A percentile compares a stretch with the other conserved stretches of the same genome.
Conservation (phyloP, 768 basidiomycete genomes). For the Cantharellus cinnabarinus region DNA sequence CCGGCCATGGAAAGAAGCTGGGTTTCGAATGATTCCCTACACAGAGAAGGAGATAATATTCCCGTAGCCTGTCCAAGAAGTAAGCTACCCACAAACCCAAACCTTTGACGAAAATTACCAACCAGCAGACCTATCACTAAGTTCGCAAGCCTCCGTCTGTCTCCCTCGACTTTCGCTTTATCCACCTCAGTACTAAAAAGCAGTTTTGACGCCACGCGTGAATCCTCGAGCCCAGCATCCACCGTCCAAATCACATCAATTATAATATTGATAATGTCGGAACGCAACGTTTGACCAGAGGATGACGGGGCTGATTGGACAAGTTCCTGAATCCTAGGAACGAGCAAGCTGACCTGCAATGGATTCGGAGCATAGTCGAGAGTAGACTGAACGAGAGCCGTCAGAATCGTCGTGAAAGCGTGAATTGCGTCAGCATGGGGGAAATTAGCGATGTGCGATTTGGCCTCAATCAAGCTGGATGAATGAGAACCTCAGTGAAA, state of each 20-base stretch:
- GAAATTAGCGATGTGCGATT: background rate
- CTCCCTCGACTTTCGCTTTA: constrained; percentile 24
- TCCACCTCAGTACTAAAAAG: background rate
- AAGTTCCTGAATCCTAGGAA: constrained; percentile 3
- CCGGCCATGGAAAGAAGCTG: constrained; percentile 39
- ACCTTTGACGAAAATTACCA: constrained; percentile 14
- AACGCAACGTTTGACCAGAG: constrained; percentile 1
- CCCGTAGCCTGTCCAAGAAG: constrained; percentile 7
- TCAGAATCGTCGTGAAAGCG: background rate
- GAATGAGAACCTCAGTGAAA: background rate
- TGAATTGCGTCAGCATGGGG: background rate
- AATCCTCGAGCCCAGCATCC: constrained; percentile 58
- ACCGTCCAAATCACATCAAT: constrained; percentile 70
- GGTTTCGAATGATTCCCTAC: constrained; percentile 57
- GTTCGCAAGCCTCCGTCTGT: constrained; percentile 37
- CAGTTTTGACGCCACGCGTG: constrained; percentile 33
- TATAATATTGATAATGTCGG: constrained; percentile 40
- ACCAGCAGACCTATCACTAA: constrained; percentile 46
- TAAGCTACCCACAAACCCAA: background rate
- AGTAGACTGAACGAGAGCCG: background rate
- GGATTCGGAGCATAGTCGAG: background rate
- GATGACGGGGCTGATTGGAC: constrained; percentile 6
- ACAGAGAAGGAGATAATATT: constrained; percentile 37
- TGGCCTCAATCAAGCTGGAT: background rate
- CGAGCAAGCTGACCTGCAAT: constrained; percentile 1